phyloP scores from a whole-genome alignment of 306 rosid genomes.

The Neltuma alba region DNA sequence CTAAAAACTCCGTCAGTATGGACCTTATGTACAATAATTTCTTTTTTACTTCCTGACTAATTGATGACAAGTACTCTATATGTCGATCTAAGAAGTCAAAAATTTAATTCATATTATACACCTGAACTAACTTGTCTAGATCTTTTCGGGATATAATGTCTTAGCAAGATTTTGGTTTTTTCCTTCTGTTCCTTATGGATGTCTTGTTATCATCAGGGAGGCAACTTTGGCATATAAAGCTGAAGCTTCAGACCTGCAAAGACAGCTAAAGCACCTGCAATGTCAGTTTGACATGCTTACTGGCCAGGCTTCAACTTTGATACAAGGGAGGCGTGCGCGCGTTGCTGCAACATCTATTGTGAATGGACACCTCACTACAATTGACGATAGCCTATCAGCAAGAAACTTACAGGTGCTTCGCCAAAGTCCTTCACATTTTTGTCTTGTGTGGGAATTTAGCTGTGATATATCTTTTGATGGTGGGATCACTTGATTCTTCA shows the following conservation, averaged over 20 bases:
- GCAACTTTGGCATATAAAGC: slow-evolving; percentile 71
- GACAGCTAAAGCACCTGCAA: slow-evolving; percentile 71
- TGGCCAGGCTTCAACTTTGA: slow-evolving; percentile 76
- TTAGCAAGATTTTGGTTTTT: background rate
- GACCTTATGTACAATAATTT: background rate
- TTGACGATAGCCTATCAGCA: slow-evolving; percentile 85
- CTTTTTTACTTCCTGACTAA: slow-evolving; percentile 1
- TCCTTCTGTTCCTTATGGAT: background rate
- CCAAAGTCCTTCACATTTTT: background rate
- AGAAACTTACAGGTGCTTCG: slow-evolving; percentile 82
- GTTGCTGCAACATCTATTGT: slow-evolving; percentile 93
- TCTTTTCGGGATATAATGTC: background rate
- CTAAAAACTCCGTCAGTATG: background rate
- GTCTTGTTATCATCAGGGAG: slow-evolving; percentile 58
- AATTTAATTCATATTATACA: background rate
- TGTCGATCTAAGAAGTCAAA: background rate
- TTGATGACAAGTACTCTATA: background rate
- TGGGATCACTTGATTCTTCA: background rate
- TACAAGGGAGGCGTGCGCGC: slow-evolving; percentile 91
- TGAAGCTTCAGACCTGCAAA: slow-evolving; percentile 81
- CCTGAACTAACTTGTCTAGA: background rate
- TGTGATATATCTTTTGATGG: background rate
- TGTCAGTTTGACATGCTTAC: slow-evolving; percentile 88
- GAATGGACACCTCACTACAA: slow-evolving; percentile 76
- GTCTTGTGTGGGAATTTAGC: background rate